A percentile compares a stretch with the other conserved stretches of the same genome.
These are phyloP conservation scores for Myriosclerotinia scirpicola DNA, from an alignment of 2,329 filamentous ascomycete genomes.

Conservation along the genomic window DNA sequence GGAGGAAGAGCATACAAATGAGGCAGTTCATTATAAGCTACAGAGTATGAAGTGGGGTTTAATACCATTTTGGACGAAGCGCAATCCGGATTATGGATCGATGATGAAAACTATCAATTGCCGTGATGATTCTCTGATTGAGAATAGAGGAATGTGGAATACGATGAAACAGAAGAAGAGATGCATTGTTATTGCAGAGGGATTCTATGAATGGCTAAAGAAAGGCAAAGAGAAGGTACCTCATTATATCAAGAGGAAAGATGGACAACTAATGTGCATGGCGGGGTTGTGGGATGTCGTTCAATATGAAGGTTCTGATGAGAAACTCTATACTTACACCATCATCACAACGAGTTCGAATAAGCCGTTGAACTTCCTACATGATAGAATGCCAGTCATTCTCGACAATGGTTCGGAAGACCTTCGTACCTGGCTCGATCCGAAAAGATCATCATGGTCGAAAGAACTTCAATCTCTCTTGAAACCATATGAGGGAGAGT, in stretches of 20 bases:
- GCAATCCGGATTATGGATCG: conserved; percentile 72
- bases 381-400: conserved; percentile 95
- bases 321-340: conserved; percentile 83
- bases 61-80: conserved; percentile 89
- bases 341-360: conserved; percentile 91
- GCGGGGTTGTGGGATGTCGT: conserved; percentile 92
- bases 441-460: conserved; percentile 68
- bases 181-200: conserved; percentile 84
- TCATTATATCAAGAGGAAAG: conserved; percentile 78
- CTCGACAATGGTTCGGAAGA: conserved; percentile 72
- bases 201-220: conserved; percentile 96
- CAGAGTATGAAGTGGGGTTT: conserved; percentile 97
- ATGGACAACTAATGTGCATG: conserved; percentile 78
- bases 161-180: conserved; percentile 87
- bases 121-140: conserved; percentile 78
- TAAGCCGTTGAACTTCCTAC: conserved; percentile 77
- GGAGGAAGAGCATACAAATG: conserved; percentile 27
- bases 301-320: conserved; percentile 68
- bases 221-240: conserved; percentile 80
- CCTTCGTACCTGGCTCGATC: conserved; percentile 77
- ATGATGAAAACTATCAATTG: conserved; percentile 94
- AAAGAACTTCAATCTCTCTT: conserved; percentile 74
- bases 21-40: conserved; percentile 67
- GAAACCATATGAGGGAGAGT: conserved; percentile 73
- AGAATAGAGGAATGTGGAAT: conserved; percentile 82